A percentile compares a stretch with the other conserved stretches of the same genome.
phyloP scores from a whole-genome alignment of 148 eudicot species.

The Oxyria digyna region DNA sequence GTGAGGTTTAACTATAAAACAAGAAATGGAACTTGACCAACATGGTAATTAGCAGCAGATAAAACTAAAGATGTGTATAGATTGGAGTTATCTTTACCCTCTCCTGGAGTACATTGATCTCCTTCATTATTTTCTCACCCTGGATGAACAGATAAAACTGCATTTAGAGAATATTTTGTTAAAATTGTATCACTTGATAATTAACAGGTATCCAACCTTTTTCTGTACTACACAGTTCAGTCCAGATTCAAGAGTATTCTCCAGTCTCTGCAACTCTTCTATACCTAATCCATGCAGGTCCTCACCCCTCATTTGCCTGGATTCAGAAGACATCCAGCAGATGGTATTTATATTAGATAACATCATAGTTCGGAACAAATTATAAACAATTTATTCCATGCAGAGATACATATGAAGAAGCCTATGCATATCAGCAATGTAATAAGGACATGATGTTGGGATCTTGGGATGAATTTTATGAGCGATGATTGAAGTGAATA shows the following conservation, averaged over 20 bases:
- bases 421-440: not conserved
- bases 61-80: not conserved
- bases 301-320: constrained; percentile 93
- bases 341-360: not conserved
- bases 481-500: no score
- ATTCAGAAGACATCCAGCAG: not conserved
- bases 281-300: constrained; percentile 67
- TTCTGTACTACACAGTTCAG: constrained; percentile 58
- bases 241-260: constrained; percentile 70
- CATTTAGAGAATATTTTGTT: not conserved
- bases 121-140: constrained; percentile 67
- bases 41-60: not conserved
- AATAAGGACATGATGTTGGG: not conserved
- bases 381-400: not conserved
- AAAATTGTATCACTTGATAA: not conserved
- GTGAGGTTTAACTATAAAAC: no score
- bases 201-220: constrained; percentile 37
- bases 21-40: not conserved
- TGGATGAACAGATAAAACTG: constrained; percentile 13
- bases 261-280: constrained; percentile 64
- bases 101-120: constrained; percentile 56
- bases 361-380: not conserved
- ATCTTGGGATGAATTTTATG: not conserved
- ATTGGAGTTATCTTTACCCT: constrained; percentile 34
- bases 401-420: not conserved